Evolutionary conservation across 345 rosid species (phyloP), one percentile per base, ranked within the genome.

Genomic region (Viola odorata): DNA sequence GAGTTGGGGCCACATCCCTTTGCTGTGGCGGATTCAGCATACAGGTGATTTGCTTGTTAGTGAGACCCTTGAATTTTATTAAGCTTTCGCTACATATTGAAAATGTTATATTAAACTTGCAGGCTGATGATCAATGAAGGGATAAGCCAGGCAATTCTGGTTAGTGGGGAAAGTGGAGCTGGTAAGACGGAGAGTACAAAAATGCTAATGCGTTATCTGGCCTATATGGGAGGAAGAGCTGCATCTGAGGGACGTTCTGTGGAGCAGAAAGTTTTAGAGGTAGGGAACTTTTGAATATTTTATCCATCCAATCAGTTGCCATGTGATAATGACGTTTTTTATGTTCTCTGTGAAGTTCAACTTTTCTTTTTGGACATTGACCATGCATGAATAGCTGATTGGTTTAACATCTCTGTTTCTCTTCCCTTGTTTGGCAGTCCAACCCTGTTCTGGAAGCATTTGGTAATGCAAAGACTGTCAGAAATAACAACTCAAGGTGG

Each of bases 91-190:
- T 23, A 23, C 2, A 23, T 23, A 23, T 48, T 41, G 37, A 15
- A 17, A 53, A 37, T 14, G 39, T 17, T 49, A 54, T 23, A 23
- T 39, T 53, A 50, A 53, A 41, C 54, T 70, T 65, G 79, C 86
- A 94, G 99, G 69, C 88, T 71, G 54, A 91, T 94, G 99, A 75
- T 94, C 58, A 83, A 78, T 56, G 99, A 90, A 50, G 81, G 83
- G 50, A 78, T 82, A 70, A 94, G 97, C 68, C 99, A 94, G 75
- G 75, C 97, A 42, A 94, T 94, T 71, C 74, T 94, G 77, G 99
- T 94, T 64, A 94, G 97, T 57, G 99, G 99, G 57, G 99, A 94
- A 76, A 94, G 99, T 81, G 99, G 99, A 23, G 99, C 99, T 5
- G 97, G 99, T 72, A 94, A 94, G 83, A 94, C 99, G 0, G 99